Evolutionary conservation across 371 early-diverging fungal genomes (phyloP).

Genomic region (Circinella minor): DNA sequence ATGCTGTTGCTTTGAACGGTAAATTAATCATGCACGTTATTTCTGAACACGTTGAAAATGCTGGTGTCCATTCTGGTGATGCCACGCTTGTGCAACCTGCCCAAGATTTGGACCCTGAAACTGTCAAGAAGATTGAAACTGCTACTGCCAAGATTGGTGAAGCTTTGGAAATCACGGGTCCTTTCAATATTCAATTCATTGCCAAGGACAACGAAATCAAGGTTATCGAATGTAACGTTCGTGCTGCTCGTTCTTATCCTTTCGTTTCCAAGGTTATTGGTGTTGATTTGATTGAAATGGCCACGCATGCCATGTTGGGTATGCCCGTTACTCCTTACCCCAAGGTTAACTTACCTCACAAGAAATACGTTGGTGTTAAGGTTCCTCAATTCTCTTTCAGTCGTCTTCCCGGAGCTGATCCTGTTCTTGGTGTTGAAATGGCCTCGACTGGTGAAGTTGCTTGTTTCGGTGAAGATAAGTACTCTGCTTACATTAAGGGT

Average conservation of each 20-base stretch:
- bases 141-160: conserved; percentile 90
- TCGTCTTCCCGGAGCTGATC: conserved; percentile 93
- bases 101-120: conserved; percentile 67
- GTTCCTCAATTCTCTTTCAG: conserved; percentile 95
- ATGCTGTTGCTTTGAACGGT: conserved; percentile 89
- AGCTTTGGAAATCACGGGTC: conserved; percentile 92
- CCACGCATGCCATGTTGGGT: conserved; percentile 79
- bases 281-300: conserved; percentile 88
- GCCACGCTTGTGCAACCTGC: conserved; percentile 92
- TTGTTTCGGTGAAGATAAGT: conserved; percentile 89
- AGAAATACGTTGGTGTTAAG: conserved; percentile 84
- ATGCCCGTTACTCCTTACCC: conserved; percentile 65
- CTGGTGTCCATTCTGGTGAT: conserved; percentile 97
- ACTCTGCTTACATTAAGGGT: conserved; percentile 90
- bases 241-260: conserved; percentile 95
- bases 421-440: conserved; percentile 96
- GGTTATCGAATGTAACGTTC: conserved; percentile 97
- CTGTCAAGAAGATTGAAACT: conserved; percentile 78
- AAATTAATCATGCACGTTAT: conserved; percentile 83
- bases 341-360: conserved; percentile 67
- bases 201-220: conserved; percentile 83
- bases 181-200: conserved; percentile 96
- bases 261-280: conserved; percentile 95
- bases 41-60: conserved; percentile 94
- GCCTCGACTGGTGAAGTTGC: conserved; percentile 98